Evolutionary conservation across 176 grass and related monocot genomes (phyloP).

Genomic region (Ensete glaucum): DNA sequence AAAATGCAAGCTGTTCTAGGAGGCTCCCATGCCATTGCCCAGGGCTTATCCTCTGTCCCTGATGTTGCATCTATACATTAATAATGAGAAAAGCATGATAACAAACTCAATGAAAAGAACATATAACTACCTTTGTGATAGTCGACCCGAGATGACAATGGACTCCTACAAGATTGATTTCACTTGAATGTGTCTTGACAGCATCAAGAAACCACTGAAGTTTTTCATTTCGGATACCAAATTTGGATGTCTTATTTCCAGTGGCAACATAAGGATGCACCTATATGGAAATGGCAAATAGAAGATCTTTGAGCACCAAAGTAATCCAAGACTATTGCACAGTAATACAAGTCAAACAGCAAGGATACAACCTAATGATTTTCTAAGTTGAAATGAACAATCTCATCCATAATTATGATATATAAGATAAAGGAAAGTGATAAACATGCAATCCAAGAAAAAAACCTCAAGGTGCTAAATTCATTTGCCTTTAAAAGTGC

Average conservation of each 20-base stretch:
- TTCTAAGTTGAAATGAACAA: not conserved
- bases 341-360: not conserved
- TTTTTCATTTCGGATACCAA: conserved; percentile 96
- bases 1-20: too few species aligned
- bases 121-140: conserved; percentile 71
- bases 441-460: not conserved
- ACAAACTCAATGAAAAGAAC: not conserved
- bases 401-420: too few species aligned
- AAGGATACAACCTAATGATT: not conserved
- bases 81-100: not conserved
- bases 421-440: too few species aligned
- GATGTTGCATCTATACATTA: too few species aligned
- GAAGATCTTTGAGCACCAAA: not conserved
- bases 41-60: too few species aligned
- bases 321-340: conserved; percentile 1
- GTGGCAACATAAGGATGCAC: conserved; percentile 99
- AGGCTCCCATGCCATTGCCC: too few species aligned
- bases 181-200: conserved; percentile 67
- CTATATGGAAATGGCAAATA: conserved; percentile 24
- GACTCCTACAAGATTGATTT: conserved; percentile 83
- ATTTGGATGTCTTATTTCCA: conserved; percentile 97
- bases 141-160: conserved; percentile 96
- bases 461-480: not conserved
- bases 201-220: conserved; percentile 93
- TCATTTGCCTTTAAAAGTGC: not conserved